Evolutionary conservation across 257 asterid species (phyloP), one percentile per base, ranked within the genome.

Genomic region (Solanum chilense): DNA sequence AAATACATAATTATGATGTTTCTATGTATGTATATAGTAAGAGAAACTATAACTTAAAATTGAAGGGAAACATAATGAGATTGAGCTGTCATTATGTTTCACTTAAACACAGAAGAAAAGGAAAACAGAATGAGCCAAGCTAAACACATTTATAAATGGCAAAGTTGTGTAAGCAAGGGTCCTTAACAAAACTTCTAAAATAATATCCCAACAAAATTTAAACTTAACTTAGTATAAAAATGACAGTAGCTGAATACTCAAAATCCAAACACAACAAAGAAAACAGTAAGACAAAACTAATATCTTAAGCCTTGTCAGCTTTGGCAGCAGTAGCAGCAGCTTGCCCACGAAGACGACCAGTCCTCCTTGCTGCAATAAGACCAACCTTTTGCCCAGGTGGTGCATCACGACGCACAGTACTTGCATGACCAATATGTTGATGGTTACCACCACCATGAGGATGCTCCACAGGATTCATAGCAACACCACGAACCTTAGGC

Each of bases 401-500:
- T 76, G 88, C 88, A 37, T 86, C 88, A 75, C 88, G 88, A 16
- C 84, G 84, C 2, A 78, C 84, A 45, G 84, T 78, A 3, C 64
- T 44, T 16, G 84, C 84, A 44, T 78, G 64, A 78, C 84, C 84
- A 45, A 45, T 78, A 45, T 78, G 84, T 78, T 78, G 84, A 78
- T 78, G 84, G 84, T 78, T 78, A 78, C 84, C 84, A 78, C 84
- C 84, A 78, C 84, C 84, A 45, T 78, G 84, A 78, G 84, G 84
- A 78, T 78, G 84, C 64, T 78, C 84, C 64, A 78, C 84, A 10
- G 85, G 88, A 56, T 86, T 86, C 88, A 86, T 86, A 75, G 88
- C 94, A 75, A 92, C 95, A 91, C 95, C 95, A 90, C 95, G 95
- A 83, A 91, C 95, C 94, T 92, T 90, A 6, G 94, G 95, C 95